These are phyloP conservation scores for Penicillium nordicum DNA, from an alignment of 2,329 filamentous ascomycete genomes.

Conservation along the genomic window DNA sequence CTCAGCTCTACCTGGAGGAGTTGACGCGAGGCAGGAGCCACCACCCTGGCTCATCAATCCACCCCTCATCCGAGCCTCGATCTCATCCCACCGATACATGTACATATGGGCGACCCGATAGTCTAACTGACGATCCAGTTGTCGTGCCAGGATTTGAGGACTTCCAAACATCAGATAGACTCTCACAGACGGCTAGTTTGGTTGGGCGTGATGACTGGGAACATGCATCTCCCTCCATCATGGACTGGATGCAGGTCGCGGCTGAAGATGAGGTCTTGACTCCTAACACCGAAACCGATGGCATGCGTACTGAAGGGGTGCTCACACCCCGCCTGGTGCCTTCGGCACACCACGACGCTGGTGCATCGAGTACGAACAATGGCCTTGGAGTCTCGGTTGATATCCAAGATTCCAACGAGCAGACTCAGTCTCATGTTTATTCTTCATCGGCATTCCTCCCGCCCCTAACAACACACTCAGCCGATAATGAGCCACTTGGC, in stretches of 20 bases:
- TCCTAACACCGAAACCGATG: constrained; percentile 33
- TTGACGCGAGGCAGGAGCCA: constrained; percentile 36
- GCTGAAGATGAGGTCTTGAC: constrained; percentile 39
- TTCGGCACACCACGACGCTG: constrained; percentile 9
- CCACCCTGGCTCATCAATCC: constrained; percentile 17
- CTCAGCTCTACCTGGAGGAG: constrained; percentile 54
- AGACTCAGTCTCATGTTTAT: background rate
- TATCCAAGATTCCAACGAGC: constrained; percentile 27
- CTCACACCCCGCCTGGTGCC: constrained; percentile 27
- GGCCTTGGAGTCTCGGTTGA: constrained; percentile 47
- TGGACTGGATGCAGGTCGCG: constrained; percentile 48
- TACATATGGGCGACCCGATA: constrained; percentile 23
- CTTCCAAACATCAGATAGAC: constrained; percentile 21
- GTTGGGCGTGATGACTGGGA: constrained; percentile 48
- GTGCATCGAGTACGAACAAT: constrained; percentile 26
- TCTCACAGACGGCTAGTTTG: constrained; percentile 42
- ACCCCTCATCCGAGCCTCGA: constrained; percentile 23
- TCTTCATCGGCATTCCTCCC: background rate
- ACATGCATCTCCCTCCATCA: constrained; percentile 48
- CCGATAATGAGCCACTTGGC: background rate
- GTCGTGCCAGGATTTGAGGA: constrained; percentile 34
- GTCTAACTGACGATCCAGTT: constrained; percentile 36
- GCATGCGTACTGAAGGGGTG: constrained; percentile 23
- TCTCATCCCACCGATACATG: constrained; percentile 11
- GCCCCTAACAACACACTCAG: background rate